Base-by-base conservation (phyloP, 805 yeast species). In the Starmerella roubikii region DNA sequence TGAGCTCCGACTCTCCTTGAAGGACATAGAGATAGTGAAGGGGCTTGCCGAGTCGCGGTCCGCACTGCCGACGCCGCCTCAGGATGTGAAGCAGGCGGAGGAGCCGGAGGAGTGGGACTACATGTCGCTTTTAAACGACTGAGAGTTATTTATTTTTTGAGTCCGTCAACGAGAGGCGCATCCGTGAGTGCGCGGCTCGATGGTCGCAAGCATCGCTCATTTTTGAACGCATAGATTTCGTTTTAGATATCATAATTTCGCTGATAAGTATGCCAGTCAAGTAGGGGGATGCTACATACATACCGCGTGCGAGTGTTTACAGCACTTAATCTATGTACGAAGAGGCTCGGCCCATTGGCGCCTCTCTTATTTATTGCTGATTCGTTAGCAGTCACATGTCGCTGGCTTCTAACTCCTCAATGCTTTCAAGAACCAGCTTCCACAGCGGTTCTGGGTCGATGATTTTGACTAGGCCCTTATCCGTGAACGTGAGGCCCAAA, bases 1-100 rank as follows among this genome's bases (percentile, higher is more conserved):
- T 10, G 58, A 56, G 24, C 45, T 59, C 21, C 52, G 58, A 15
- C 49, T 54, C 2, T 59, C 61, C 12, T 56, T 59, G 48, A 51
- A 45, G 35, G 53, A 55, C 25, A 48, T 59, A 16, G 56, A 48
- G 12, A 35, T 54, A 9, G 53, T 55, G 39, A 54, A 46, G 25
- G 47, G 48, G 5, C 31, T 45, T 8, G 29, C 39, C 11, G 51
- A 43, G 16, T 28, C 38, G 12, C 40, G 34, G 10, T 30, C 34
- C 21, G 23, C 39, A 4, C 35, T 47, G 20, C 43, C 48, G 21
- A 46, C 49, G n/a, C 49, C 49, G 27, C 49, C 49, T 4, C 38
- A 36, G 11, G 47, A 40, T n/a, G 16, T 26, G 20, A n/a, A 16
- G 4, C 25, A 16, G 4, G 7, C 10, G 7, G 22, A 29, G 19